Base-by-base conservation (phyloP, 805 yeast species). In the Saturnispora serradocipensis region DNA sequence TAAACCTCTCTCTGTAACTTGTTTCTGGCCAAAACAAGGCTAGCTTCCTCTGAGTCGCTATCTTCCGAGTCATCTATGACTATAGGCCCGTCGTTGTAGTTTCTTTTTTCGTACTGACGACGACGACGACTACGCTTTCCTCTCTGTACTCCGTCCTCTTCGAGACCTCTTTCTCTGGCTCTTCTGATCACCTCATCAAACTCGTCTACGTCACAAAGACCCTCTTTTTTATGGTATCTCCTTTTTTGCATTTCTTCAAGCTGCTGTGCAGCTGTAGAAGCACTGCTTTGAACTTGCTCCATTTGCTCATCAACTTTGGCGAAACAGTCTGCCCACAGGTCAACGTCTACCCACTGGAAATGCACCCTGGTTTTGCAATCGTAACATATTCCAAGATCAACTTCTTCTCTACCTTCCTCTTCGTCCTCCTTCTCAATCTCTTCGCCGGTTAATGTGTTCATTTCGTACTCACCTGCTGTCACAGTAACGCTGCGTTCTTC, bases 291-390 rank as follows among this genome's bases (percentile, higher is more conserved):
- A 27, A 8, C 10, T 2, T 13, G 24, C 13, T 18, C 18, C 15
- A 25, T 18, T 15, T 47, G 50, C 27, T 39, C 45, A n/a, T 46
- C 46, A 11, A 57, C 15, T 15, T 59, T 54, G 43, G 55, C 53
- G 48, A 59, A 48, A 7, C 50, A 51, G n/a, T 46, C 51, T 2
- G 36, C 16, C 48, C 53, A 55, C 32, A 60, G 43, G 50, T 65
- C 71, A 40, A 75, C 61, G 39, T 71, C 69, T 53, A 76, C 64
- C 69, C 78, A 78, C 52, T 72, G 72, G 58, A 73, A 75, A 18
- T 75, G 71, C 18, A 77, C 69, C 51, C 69, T 68, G 3, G 82
- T 72, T 50, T 75, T 72, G 58, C 84, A 79, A 25, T 68, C 64
- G 42, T 66, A 72, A 61, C 84, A 79, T 32, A 58, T 56, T 27